Evolutionary conservation across 2,329 filamentous ascomycete genomes (phyloP).

Genomic region (Cadophora sp.): DNA sequence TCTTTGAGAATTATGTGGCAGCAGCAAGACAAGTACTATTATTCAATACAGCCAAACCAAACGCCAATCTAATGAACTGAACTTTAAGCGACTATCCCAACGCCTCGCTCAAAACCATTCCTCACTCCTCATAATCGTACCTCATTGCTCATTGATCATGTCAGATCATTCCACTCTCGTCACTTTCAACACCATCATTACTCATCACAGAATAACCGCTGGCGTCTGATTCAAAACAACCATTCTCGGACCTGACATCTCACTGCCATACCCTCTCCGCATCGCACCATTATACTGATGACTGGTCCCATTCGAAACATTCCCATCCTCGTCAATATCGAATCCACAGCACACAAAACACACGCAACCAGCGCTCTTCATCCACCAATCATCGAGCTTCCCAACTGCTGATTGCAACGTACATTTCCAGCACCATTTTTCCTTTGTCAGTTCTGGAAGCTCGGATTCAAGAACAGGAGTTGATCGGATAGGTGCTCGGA

Average conservation of each 20-base stretch:
- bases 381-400: slow-evolving; percentile 36
- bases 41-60: slow-evolving; percentile 3
- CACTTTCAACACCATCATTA: not conserved
- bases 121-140: too few species aligned
- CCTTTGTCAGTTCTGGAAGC: not conserved
- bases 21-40: too few species aligned
- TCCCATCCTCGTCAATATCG: slow-evolving; percentile 34
- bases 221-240: slow-evolving; percentile 13
- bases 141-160: too few species aligned
- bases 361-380: slow-evolving; percentile 27
- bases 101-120: not conserved
- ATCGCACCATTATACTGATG: slow-evolving; percentile 1
- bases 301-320: not conserved
- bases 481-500: slow-evolving; percentile 9
- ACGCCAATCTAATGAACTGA: not conserved
- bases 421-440: slow-evolving; percentile 40
- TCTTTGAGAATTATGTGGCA: too few species aligned
- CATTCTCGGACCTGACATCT: slow-evolving; percentile 8
- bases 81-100: not conserved
- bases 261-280: not conserved
- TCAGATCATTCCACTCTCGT: not conserved
- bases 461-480: not conserved
- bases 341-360: slow-evolving; percentile 40
- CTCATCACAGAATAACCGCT: not conserved
- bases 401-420: slow-evolving; percentile 31